Base-by-base conservation (phyloP, 495 filamentous ascomycete genomes). In the Podospora didyma region DNA sequence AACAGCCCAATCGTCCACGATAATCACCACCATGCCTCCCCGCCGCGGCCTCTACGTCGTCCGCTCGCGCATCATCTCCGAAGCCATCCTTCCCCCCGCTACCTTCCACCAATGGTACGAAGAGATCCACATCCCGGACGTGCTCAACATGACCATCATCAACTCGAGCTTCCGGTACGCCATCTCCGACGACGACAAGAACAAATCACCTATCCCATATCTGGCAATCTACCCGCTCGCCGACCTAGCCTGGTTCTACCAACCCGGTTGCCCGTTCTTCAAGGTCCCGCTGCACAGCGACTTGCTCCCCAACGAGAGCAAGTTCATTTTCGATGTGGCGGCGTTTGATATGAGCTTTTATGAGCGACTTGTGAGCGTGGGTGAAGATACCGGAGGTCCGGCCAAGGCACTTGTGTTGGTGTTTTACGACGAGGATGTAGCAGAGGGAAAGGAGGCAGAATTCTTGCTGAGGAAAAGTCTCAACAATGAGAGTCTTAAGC, bases 31-130 rank as follows among this genome's bases (percentile, higher is more conserved):
- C 20, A 42, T 42, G 39, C 5, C 39, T 42, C 1, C n/a, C 39
- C 12, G 21, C 11, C 7, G 23, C 35, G 55, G 51, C 22, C 42
- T 65, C 41, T 46, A 62, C 14, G 34, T 39, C 17, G 62, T 56
- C 14, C 49, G 51, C 3, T 65, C 60, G 23, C 12, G 45, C 20
- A 60, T 62, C 44, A 54, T 22, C 3, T 21, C 41, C 11, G 2
- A 10, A n/a, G 51, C 63, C 7, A 22, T 47, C 16, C 12, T 66
- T 39, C 49, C 60, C n/a, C 46, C 54, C 16, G 54, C 51, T 16
- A 55, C 48, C 20, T 56, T 69, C 6, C 34, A 51, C 14, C 61
- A 58, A 46, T 71, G 69, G 69, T 63, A 63, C 51, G 61, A 69
- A 14, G 51, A 67, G 9, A 57, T 60, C 9, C 65, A 69, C 49